Conservation (phyloP, 2,329 filamentous ascomycete genomes). For the Neospermospora avenae region DNA sequence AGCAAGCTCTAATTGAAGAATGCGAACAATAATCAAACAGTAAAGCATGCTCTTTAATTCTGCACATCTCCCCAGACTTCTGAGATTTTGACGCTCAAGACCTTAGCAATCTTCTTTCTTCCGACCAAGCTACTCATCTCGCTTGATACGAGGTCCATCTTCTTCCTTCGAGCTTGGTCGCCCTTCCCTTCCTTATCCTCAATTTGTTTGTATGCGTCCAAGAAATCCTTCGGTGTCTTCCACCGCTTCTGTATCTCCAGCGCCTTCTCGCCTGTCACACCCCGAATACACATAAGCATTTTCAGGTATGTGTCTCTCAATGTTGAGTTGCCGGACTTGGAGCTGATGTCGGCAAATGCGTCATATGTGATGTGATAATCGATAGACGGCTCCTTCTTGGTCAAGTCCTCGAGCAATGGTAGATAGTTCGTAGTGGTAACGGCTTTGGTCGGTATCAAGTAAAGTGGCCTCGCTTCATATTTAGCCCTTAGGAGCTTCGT, state of each 20-base stretch:
- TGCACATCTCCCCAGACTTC: constrained; percentile 63
- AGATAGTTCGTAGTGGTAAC: constrained; percentile 65
- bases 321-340: constrained; percentile 72
- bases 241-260: constrained; percentile 77
- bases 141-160: constrained; percentile 56
- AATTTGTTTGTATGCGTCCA: constrained; percentile 64
- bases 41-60: neutral
- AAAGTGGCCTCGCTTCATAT: constrained; percentile 57
- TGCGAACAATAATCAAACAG: neutral
- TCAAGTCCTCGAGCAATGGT: constrained; percentile 57
- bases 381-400: constrained; percentile 46
- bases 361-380: constrained; percentile 65
- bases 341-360: constrained; percentile 68
- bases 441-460: constrained; percentile 63
- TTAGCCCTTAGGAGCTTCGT: constrained; percentile 63
- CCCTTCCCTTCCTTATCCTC: constrained; percentile 39
- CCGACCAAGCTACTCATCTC: constrained; percentile 58
- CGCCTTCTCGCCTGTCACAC: constrained; percentile 74
- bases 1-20: no score
- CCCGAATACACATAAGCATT: constrained; percentile 80
- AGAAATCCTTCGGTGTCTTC: constrained; percentile 68
- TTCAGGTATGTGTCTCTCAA: constrained; percentile 74
- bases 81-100: constrained; percentile 65
- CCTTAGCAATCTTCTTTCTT: constrained; percentile 64
- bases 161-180: constrained; percentile 48